Percentiles rank a stretch among this genome's conserved stretches.
These are phyloP conservation scores for Boletellus dicymbophilus DNA, from an alignment of 1,284 basidiomycete species.

Conservation along the genomic window DNA sequence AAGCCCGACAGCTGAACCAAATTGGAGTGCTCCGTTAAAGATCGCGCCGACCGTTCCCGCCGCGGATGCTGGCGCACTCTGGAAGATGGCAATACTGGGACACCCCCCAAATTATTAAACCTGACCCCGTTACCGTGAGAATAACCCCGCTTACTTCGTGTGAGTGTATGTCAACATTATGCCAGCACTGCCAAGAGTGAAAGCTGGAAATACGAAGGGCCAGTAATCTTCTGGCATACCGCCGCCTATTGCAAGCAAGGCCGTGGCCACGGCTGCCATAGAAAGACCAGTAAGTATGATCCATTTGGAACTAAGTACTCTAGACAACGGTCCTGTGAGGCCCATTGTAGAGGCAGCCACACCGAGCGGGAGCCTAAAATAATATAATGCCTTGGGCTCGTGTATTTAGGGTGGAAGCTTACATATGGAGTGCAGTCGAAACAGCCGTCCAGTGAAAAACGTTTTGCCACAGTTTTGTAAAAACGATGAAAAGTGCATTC, in stretches of 20 bases:
- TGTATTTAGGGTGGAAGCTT: background rate
- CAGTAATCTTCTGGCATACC: constrained; percentile 43
- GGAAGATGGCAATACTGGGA: constrained; percentile 54
- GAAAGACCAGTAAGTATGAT: constrained; percentile 43
- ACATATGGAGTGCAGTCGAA: constrained; percentile 37
- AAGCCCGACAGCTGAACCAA: constrained; percentile 50
- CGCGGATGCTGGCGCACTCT: constrained; percentile 45
- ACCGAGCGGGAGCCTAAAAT: constrained; percentile 43
- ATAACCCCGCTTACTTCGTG: constrained; percentile 40
- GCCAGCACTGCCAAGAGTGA: constrained; percentile 46
- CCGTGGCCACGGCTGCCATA: constrained; percentile 40
- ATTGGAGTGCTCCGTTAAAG: constrained; percentile 54
- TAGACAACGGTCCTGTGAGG: constrained; percentile 42
- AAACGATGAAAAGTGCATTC: constrained; percentile 31
- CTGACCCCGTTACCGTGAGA: too few relatives aligned
- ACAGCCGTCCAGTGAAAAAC: constrained; percentile 36
- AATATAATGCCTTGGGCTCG: constrained; percentile 5
- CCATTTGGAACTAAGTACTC: constrained; percentile 42
- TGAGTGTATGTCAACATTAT: constrained; percentile 34
- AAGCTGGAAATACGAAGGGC: constrained; percentile 49
- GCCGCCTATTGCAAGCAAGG: constrained; percentile 44
- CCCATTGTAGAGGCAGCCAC: constrained; percentile 37
- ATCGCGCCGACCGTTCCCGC: constrained; percentile 57
- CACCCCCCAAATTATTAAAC: too few relatives aligned
- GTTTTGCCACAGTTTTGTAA: constrained; percentile 38